These are phyloP conservation scores for Candida yuanshanica DNA, from an alignment of 805 yeast species.

Conservation along the genomic window DNA sequence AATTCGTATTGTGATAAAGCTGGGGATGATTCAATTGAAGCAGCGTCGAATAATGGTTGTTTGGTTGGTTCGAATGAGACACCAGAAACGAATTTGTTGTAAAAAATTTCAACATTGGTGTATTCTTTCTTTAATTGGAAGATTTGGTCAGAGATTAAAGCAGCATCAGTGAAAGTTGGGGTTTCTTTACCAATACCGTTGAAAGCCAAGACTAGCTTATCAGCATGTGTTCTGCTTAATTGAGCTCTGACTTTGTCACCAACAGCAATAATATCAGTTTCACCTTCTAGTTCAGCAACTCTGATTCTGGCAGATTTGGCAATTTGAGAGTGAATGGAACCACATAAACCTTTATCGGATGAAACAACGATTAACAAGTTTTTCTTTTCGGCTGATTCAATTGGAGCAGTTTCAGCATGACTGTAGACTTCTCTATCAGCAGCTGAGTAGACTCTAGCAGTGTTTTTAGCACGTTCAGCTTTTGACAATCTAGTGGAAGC, in stretches of 20 bases:
- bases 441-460: conserved; percentile 78
- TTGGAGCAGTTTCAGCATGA: conserved; percentile 70
- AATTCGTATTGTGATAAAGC: conserved; percentile 78
- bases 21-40: conserved; percentile 76
- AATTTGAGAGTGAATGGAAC: conserved; percentile 93
- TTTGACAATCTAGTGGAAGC: conserved; percentile 94
- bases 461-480: conserved; percentile 92
- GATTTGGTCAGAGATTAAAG: conserved; percentile 84
- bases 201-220: conserved; percentile 66
- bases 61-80: conserved; percentile 84
- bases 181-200: conserved; percentile 95
- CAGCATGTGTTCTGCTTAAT: conserved; percentile 74
- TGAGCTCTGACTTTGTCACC: conserved; percentile 95
- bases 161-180: conserved; percentile 87
- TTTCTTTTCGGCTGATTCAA: conserved; percentile 47
- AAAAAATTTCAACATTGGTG: conserved; percentile 72
- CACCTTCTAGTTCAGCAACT: conserved; percentile 49
- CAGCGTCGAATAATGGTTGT: conserved; percentile 61
- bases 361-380: conserved; percentile 83
- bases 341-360: conserved; percentile 98
- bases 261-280: conserved; percentile 74
- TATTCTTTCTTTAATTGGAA: conserved; percentile 50
- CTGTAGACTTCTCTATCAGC: conserved; percentile 75
- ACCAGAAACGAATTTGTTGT: conserved; percentile 83
- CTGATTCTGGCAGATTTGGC: conserved; percentile 80